These are phyloP conservation scores for Vanrija pseudolonga DNA, from an alignment of 1,284 basidiomycete genomes.

Conservation along the genomic window DNA sequence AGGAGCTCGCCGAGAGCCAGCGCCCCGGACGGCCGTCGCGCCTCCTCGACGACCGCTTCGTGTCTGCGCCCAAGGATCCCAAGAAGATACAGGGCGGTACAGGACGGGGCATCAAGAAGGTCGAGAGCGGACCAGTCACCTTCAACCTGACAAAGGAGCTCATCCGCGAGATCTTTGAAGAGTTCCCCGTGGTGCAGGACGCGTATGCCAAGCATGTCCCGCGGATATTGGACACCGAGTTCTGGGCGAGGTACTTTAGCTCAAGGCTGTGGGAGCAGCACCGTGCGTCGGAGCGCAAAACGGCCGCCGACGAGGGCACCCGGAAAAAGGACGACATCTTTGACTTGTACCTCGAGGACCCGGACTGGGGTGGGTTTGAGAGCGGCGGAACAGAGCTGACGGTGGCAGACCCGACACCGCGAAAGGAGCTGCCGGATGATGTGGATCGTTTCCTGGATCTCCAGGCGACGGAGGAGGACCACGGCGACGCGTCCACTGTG, in stretches of 20 bases:
- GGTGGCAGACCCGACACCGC: slow-evolving; percentile 74
- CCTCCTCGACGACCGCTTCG: slow-evolving; percentile 81
- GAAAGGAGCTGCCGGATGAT: slow-evolving; percentile 61
- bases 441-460: slow-evolving; percentile 81
- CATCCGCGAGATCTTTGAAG: slow-evolving; percentile 93
- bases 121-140: slow-evolving; percentile 31
- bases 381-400: background rate
- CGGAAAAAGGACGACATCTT: slow-evolving; percentile 90
- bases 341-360: slow-evolving; percentile 89
- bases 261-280: slow-evolving; percentile 92
- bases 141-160: slow-evolving; percentile 86
- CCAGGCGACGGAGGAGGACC: slow-evolving; percentile 85
- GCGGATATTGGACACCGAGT: slow-evolving; percentile 76
- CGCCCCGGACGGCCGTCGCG: slow-evolving; percentile 77
- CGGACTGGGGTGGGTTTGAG: slow-evolving; percentile 77
- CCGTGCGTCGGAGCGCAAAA: slow-evolving; percentile 77
- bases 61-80: slow-evolving; percentile 48
- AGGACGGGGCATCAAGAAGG: slow-evolving; percentile 54
- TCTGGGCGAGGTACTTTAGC: slow-evolving; percentile 96
- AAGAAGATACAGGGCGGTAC: slow-evolving; percentile 38
- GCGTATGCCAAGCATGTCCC: slow-evolving; percentile 94
- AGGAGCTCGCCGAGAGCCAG: slow-evolving; percentile 59
- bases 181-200: slow-evolving; percentile 89
- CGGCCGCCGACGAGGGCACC: slow-evolving; percentile 58
- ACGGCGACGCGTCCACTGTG: slow-evolving; percentile 80